Conservation (phyloP, 257 asterid species). For the Rauvolfia tetraphylla region DNA sequence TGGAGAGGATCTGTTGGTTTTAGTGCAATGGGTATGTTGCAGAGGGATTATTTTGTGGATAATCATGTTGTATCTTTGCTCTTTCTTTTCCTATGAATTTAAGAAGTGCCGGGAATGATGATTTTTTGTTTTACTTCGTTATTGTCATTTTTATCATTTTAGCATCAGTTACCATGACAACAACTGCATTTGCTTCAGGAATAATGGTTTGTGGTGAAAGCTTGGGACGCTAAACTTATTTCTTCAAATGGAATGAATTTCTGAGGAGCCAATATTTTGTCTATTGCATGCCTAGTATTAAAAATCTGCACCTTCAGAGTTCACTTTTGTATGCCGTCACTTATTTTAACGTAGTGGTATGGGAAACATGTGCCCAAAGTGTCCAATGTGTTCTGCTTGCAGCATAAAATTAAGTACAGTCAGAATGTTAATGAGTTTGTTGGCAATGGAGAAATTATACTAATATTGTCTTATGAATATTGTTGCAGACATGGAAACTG, state of each 20-base stretch:
- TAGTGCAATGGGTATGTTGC: slow-evolving; percentile 70
- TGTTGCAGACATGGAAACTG: slow-evolving; percentile 72
- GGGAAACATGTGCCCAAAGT: background rate
- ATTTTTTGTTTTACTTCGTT: background rate
- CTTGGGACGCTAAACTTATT: too few species aligned
- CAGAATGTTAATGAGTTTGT: background rate
- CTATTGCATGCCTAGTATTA: background rate
- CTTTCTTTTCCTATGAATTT: too few species aligned
- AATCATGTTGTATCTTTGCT: background rate
- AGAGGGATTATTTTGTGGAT: background rate
- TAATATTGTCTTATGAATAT: background rate
- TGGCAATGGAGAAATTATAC: too few species aligned
- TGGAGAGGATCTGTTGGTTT: slow-evolving; percentile 52
- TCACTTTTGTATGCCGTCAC: background rate
- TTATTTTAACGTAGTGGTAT: background rate
- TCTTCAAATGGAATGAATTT: background rate
- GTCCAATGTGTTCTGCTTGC: background rate
- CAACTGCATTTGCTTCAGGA: too few species aligned
- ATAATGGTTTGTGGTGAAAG: too few species aligned
- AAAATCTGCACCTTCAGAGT: background rate
- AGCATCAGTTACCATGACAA: too few species aligned
- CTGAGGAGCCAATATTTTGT: background rate
- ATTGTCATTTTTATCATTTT: too few species aligned
- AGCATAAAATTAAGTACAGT: background rate
- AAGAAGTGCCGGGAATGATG: background rate